Base-by-base conservation (phyloP, 73 alveolate species). In the Blepharisma stoltei region DNA sequence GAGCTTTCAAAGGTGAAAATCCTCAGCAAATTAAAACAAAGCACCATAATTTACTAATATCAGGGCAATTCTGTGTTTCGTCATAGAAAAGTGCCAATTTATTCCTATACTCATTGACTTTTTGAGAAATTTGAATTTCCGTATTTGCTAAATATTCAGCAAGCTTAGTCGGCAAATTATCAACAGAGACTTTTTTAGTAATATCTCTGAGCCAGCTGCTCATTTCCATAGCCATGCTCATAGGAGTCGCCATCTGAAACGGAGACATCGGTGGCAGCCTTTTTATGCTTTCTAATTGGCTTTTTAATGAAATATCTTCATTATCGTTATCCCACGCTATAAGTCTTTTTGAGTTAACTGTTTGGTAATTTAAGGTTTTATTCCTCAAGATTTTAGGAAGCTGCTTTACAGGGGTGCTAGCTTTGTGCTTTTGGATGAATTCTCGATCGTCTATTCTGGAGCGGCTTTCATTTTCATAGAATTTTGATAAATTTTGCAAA, bases 191-290 rank as follows among this genome's bases (percentile, higher is more conserved):
- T 37, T 86, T 78, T 41, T 78, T 78, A 7, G 55, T 11, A 20
- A 76, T 86, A 38, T 82, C 78, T 46, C 77, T 77, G 38, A 83
- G 82, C 90, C 94, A 87, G 67, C 67, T 87, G 66, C 55, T 73
- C 86, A 87, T 47, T 55, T 87, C 94, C 86, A 87, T 66, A 41
- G 85, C 85, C 80, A 55, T 20, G 32, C 82, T 70, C 52, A 87
- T 85, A 1, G 94, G 90, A 7, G 88, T 83, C 18, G 23, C 14
- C 46, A 38, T 9, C 18, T 60, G 73, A 2, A 38, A 25, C 3
- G 41, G 41, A 32, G 41, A 32, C 41, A 32, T 32, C 41, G 41
- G 41, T 32, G 41, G 41, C 41, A 32, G 41, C 41, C 41, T 32
- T 32, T 32, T 32, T 32, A 32, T 32, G 41, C 41, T 38, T 2